phyloP scores from a whole-genome alignment of 2,329 filamentous ascomycete species.

The Teratosphaeria epicoccoides region DNA sequence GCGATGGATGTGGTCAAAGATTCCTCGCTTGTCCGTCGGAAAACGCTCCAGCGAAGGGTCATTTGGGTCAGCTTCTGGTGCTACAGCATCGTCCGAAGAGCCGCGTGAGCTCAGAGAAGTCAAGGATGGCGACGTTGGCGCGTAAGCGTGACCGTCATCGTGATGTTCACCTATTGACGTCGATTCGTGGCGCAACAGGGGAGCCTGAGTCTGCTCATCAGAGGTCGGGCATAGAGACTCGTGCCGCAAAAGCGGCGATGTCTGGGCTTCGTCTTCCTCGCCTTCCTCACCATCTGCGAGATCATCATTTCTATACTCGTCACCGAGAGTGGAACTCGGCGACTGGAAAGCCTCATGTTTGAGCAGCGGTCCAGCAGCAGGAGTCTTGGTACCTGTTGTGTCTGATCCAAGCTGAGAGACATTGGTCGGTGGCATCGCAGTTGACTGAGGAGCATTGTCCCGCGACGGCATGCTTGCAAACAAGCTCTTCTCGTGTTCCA shows the following conservation, averaged over 20 bases:
- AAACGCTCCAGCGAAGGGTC: slow-evolving; percentile 25
- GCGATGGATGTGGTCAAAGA: slow-evolving; percentile 23
- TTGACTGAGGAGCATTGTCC: not conserved
- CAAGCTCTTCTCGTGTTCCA: slow-evolving; percentile 4
- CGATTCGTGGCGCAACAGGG: slow-evolving; percentile 25
- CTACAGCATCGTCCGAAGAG: not conserved
- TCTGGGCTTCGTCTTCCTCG: slow-evolving; percentile 18
- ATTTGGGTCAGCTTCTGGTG: slow-evolving; percentile 18
- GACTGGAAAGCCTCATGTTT: slow-evolving; percentile 4
- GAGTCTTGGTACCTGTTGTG: not conserved
- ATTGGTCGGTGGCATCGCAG: not conserved
- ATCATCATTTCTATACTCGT: slow-evolving; percentile 12
- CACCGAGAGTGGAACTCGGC: slow-evolving; percentile 1
- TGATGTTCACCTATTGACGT: slow-evolving; percentile 13
- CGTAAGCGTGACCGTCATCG: slow-evolving; percentile 1
- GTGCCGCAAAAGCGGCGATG: slow-evolving; percentile 28
- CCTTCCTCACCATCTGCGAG: slow-evolving; percentile 10
- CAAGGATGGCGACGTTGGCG: not conserved
- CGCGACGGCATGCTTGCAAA: not conserved
- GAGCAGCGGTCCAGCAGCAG: slow-evolving; percentile 4
- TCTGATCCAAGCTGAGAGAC: not conserved
- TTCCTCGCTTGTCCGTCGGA: slow-evolving; percentile 25
- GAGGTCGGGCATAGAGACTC: slow-evolving; percentile 22
- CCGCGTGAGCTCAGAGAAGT: not conserved
- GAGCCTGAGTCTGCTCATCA: slow-evolving; percentile 18